A percentile compares a stretch with the other conserved stretches of the same genome.
Conservation (phyloP, 805 yeast genomes). For the Komagataella kurtzmanii region DNA sequence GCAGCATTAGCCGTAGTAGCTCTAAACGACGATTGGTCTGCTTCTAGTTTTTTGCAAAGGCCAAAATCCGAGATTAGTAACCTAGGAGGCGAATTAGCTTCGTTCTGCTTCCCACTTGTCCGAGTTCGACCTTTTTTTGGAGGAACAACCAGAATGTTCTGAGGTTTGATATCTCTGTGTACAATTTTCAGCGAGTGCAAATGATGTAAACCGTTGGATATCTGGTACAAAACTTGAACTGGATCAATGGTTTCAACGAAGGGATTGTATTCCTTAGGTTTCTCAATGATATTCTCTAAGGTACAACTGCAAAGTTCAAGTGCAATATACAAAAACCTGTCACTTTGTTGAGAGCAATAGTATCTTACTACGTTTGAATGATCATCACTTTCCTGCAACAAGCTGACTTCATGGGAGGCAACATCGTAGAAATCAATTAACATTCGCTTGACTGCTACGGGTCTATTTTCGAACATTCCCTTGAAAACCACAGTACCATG, state of each 20-base stretch:
- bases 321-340: slow-evolving; percentile 83
- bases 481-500: slow-evolving; percentile 92
- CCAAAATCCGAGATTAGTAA: slow-evolving; percentile 92
- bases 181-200: slow-evolving; percentile 84
- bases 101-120: background rate
- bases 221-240: slow-evolving; percentile 50
- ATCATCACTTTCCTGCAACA: slow-evolving; percentile 88
- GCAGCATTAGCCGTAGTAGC: slow-evolving; percentile 91
- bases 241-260: slow-evolving; percentile 22
- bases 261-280: slow-evolving; percentile 24
- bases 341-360: slow-evolving; percentile 85
- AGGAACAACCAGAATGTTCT: slow-evolving; percentile 75
- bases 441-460: slow-evolving; percentile 94
- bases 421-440: slow-evolving; percentile 84
- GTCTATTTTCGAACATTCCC: slow-evolving; percentile 83
- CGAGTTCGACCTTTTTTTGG: slow-evolving; percentile 26
- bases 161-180: slow-evolving; percentile 92
- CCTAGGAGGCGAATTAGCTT: slow-evolving; percentile 18
- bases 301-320: slow-evolving; percentile 84
- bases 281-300: slow-evolving; percentile 71
- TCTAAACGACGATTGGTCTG: slow-evolving; percentile 85
- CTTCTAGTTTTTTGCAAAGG: slow-evolving; percentile 79
- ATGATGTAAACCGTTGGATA: slow-evolving; percentile 76
- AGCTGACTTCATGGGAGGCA: slow-evolving; percentile 81
- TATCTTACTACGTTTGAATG: slow-evolving; percentile 92